These are phyloP conservation scores for Globisporangium recalcitrans DNA, from an alignment of 352 stramenopile genomes.

Conservation along the genomic window DNA sequence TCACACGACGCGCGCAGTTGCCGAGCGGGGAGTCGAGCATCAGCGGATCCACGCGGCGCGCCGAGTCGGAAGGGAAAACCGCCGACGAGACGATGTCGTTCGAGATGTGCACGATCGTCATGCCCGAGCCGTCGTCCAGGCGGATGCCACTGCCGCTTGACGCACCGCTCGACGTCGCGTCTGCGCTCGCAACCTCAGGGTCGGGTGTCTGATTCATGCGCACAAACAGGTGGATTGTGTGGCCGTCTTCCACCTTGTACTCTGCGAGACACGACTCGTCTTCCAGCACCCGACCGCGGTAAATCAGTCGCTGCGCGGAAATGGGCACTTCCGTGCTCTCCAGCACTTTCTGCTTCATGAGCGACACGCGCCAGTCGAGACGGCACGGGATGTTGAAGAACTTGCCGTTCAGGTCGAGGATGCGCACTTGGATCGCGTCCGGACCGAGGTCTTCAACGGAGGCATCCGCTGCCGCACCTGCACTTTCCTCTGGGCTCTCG, in stretches of 20 bases:
- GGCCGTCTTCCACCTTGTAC: conserved; percentile 89
- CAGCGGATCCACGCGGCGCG: conserved; percentile 71
- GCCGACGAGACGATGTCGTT: conserved; percentile 80
- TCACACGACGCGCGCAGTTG: conserved; percentile 77
- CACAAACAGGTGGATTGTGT: conserved; percentile 90
- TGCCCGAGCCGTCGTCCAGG: conserved; percentile 34
- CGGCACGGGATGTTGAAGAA: conserved; percentile 71
- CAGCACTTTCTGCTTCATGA: conserved; percentile 67
- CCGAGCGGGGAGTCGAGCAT: conserved; percentile 82
- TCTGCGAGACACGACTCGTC: conserved; percentile 63
- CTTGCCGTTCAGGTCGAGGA: conserved; percentile 83
- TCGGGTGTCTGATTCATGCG: conserved; percentile 56
- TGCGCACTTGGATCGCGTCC: conserved; percentile 56
- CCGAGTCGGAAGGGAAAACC: conserved; percentile 80
- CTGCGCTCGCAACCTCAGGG: conserved; percentile 42
- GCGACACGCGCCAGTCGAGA: conserved; percentile 57
- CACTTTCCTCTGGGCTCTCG: conserved; percentile 7
- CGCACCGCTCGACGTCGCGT: conserved; percentile 26
- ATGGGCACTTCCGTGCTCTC: conserved; percentile 69
- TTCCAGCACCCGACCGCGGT: conserved; percentile 84
- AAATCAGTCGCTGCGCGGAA: conserved; percentile 86
- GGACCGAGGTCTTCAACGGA: conserved; percentile 19
- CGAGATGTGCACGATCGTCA: conserved; percentile 74
- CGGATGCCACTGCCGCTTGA: conserved; percentile 17
- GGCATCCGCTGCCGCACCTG: conserved; percentile 1